Evolutionary conservation across 192 early-diverging fungal genomes (phyloP).

Genomic region (Piromyces finnis): DNA sequence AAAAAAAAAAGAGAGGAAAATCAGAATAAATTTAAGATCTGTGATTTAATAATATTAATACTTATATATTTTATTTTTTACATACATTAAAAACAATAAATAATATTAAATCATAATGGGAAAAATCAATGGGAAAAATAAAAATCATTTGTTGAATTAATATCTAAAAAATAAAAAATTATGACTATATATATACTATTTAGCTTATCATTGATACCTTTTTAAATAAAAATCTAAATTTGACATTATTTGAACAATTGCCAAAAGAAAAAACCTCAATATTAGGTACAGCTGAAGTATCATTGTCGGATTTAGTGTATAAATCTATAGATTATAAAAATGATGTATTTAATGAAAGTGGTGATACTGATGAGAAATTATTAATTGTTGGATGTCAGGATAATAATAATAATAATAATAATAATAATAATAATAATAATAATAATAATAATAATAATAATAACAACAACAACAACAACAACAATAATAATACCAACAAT

Average conservation of each 20-base stretch:
- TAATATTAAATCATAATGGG: too few species aligned
- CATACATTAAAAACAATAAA: too few species aligned
- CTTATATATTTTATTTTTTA: too few species aligned
- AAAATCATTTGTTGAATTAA: too few species aligned
- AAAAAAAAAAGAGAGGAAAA: neutral
- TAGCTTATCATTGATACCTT: slow-evolving; percentile 32
- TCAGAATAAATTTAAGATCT: too few species aligned
- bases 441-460: too few species aligned
- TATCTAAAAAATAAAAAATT: neutral
- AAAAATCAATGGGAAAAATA: too few species aligned
- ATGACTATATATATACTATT: neutral
- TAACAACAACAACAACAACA: too few species aligned
- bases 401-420: too few species aligned
- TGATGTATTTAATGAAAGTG: neutral
- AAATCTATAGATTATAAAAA: neutral
- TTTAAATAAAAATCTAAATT: slow-evolving; percentile 23
- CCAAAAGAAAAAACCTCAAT: slow-evolving; percentile 42
- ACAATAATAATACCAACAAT: too few species aligned
- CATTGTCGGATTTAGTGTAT: slow-evolving; percentile 1
- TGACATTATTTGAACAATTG: slow-evolving; percentile 32
- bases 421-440: too few species aligned
- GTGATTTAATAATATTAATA: too few species aligned
- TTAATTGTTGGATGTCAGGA: neutral
- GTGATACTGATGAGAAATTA: neutral
- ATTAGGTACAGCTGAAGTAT: slow-evolving; percentile 23